Evolutionary conservation across 495 filamentous ascomycete species (phyloP), one percentile per base, ranked within the genome.

Genomic region (Geopyxis carbonaria): DNA sequence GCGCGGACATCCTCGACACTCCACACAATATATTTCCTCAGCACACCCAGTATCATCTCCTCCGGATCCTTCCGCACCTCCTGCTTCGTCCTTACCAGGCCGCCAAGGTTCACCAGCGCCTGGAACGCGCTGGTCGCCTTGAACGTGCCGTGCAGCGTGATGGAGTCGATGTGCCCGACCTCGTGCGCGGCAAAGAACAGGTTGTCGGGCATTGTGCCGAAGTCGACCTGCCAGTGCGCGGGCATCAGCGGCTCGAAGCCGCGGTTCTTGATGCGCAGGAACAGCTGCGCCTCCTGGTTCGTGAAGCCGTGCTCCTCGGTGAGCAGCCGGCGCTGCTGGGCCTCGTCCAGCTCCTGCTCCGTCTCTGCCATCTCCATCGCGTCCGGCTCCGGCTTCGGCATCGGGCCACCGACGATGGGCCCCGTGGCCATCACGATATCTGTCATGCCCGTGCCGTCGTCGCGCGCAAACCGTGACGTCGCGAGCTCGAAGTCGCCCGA

Each of bases 161-260:
- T 40, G 2, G 61, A 45, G 32, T 65, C 64, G 45, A 80, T 67
- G 29, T 72, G 58, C 0, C 63, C 58, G 11, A 57, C 49, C 5
- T 58, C 49, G 18, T 29, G 28, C 0, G 55, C 47, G 23, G 69
- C 55, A 13, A 64, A 57, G 51, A 80, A 81, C 1, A 81, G 49
- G 7, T 57, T 56, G 4, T 65, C 59, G 0, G 76, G 76, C 22
- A 80, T 55, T 0, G 66, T 76, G 0, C 48, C 46, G 47, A 78
- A 81, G 45, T 81, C 77, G 32, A 62, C 58, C 25, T 60, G 47
- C 73, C 73, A 82, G 36, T 58, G 48, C 3, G 36, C 31, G 1
- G 69, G 68, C 18, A 80, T 46, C 1, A 78, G 49, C 4, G 71
- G 66, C 57, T 78, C 72, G 21, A 64, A 66, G 3, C 75, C 72